Base-by-base conservation (phyloP, 305 asterid species). In the Ilex paraguariensis region DNA sequence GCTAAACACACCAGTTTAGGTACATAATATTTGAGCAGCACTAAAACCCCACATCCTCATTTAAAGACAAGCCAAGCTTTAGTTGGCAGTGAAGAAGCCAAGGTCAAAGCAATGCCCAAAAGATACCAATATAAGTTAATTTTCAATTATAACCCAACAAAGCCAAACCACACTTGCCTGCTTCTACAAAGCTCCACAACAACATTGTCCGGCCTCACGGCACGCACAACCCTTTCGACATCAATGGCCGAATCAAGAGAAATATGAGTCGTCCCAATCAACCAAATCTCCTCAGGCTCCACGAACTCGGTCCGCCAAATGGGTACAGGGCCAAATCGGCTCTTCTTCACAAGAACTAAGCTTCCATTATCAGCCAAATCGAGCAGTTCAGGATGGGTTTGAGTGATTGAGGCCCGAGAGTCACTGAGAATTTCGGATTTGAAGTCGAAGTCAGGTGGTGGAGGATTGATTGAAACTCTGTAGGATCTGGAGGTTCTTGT, bases 121-220 rank as follows among this genome's bases (percentile, higher is more conserved):
- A 21, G 28, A 21, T 21, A 21, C 28, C 28, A 21, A 21, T 21
- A 21, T 21, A 21, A 21, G 9, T 36, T 36, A 36, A 36, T 4
- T 21, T 46, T 46, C 52, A 10, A 13, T 46, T 3, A 13, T 5
- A 46, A 46, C 13, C 4, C 10, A 46, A 46, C 28, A 5, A 52
- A 52, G 56, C 51, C 11, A 13, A 55, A 55, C 4, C 49, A 57
- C 56, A 77, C 91, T 79, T 83, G 88, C 96, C 96, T 91, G 86
- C 96, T 91, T 81, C 95, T 78, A 65, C 98, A 88, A 54, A 91
- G 95, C 84, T 88, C 95, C 46, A 88, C 96, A 48, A 91, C 95
- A 44, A 91, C 87, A 71, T 91, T 91, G 5, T 91, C 91, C n/a
- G 96, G 96, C 61, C 61, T 83, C 60, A 91, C 73, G 15, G 81